Evolutionary conservation across 495 filamentous ascomycete species (phyloP), one percentile per base, ranked within the genome.

Genomic region (Extremus antarcticus): DNA sequence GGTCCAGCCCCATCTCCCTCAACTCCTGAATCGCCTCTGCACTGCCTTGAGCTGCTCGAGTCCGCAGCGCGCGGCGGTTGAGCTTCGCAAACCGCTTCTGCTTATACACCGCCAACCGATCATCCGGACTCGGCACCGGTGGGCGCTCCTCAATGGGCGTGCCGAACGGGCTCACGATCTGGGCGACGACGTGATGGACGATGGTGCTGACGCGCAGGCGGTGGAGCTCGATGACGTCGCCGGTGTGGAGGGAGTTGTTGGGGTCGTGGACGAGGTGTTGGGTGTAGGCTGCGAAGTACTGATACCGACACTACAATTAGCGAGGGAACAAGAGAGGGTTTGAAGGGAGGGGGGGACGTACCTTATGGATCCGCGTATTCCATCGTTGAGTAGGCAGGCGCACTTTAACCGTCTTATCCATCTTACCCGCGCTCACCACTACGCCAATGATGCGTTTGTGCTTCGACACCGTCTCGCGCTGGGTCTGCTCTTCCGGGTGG

Each of bases 151-250:
- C 71, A 59, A 87, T 76, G 2, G 78, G 76, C 10, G 70, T 63
- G 8, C 82, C 86, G 47, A 85, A 87, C 24, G 82, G 87, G 41
- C 85, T 80, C 57, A 94, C 73, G 62, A 94, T 90, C 51, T 76
- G 68, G 66, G 85, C 83, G 22, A 92, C 83, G 25, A 91, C 84
- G 67, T 90, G 86, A 24, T 77, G 81, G 57, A 90, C 87, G 51
- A 68, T 65, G 51, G 82, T 81, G 57, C 77, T 78, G 54, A 76
- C 76, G 16, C 82, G 79, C 65, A 92, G 86, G 66, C 82, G 78
- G 35, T 62, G 59, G 16, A 62, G 41, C 17, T 39, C 10, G n/a
- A 94, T 81, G 15, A 91, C 79, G 68, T 94, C 88, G 63, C 88
- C 88, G 47, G 76, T 72, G 52, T 83, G 79, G 48, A 88, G 73